Evolutionary conservation across 2,329 filamentous ascomycete species (phyloP), one percentile per base, ranked within the genome.

Genomic region (Phyllosticta capitalensis): DNA sequence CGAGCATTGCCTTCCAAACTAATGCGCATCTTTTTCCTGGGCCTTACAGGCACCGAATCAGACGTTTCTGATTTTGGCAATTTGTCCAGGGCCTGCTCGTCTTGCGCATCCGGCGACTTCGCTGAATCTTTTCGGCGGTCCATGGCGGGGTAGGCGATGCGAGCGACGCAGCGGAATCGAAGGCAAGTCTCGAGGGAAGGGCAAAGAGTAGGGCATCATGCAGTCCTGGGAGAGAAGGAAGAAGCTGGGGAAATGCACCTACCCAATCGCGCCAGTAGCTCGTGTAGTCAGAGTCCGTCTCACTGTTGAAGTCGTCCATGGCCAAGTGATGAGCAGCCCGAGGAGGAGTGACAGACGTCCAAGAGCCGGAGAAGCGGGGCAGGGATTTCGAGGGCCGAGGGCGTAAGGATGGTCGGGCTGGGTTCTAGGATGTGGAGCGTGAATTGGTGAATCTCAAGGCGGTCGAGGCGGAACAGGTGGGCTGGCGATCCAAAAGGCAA

Each of bases 251-350:
- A 56, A 26, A 53, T 60, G 58, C 62, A 86, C 90, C 79, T 80
- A 97, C 94, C 94, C 94, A 99, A 78, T 99, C 94, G 74, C 92
- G 83, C 94, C 94, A 99, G 75, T 97, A 99, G 76, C 91, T 97
- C 54, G 94, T 96, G 74, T 97, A 99, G 78, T 99, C 94, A 76
- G 92, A 96, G 73, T 99, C 94, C 12, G 92, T 95, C 76, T 99
- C 94, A 72, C 91, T 96, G 66, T 90, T 92, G 76, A 94, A 97
- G 77, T 97, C 92, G 73, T 97, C 94, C 94, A 97, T 97, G 68
- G 62, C 38, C 38, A 45, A 45, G 12, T 7, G 17, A 45, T 45
- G 14, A 45, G 38, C 38, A n/a, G 30, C 5, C 30, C 30, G 30
- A 38, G 10, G 30, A 14, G 30, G 17, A 14, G 17, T n/a, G 38